Evolutionary conservation across 2,329 filamentous ascomycete species (phyloP).

Genomic region (Rhynchosporium graminicola): DNA sequence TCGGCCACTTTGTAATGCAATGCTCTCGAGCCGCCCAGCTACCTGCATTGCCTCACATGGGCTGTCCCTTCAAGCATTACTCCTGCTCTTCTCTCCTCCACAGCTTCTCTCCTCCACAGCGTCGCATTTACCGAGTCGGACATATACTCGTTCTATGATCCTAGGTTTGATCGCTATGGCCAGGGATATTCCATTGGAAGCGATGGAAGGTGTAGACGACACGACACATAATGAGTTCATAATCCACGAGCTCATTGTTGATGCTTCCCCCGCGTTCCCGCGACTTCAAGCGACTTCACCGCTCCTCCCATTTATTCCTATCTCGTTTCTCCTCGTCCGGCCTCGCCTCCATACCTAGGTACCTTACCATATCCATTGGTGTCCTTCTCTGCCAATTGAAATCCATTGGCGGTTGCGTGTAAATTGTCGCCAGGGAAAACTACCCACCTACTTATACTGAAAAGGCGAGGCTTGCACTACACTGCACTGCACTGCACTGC

Average conservation of each 20-base stretch:
- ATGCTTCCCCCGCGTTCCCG: too few species aligned
- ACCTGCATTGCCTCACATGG: not conserved
- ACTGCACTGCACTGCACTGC: not conserved
- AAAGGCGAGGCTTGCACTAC: not conserved
- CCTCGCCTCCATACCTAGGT: not conserved
- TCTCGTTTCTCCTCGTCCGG: not conserved
- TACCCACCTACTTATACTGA: not conserved
- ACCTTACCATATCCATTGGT: not conserved
- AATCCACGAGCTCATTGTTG: not conserved
- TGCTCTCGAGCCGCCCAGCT: not conserved
- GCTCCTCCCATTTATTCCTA: constrained; percentile 6
- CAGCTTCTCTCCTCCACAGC: not conserved
- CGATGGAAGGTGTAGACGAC: constrained; percentile 2
- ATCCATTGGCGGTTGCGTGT: not conserved
- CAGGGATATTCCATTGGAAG: not conserved
- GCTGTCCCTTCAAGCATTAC: not conserved
- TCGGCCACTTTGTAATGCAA: not conserved
- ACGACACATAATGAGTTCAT: constrained; percentile 2
- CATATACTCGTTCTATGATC: not conserved
- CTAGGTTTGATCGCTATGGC: not conserved
- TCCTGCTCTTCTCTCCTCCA: not conserved
- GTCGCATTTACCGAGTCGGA: not conserved
- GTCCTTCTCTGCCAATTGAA: not conserved
- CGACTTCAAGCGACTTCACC: constrained; percentile 6
- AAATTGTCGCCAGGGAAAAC: not conserved